Evolutionary conservation across 2,329 filamentous ascomycete species (phyloP).

Genomic region (Aschersonia sp.): DNA sequence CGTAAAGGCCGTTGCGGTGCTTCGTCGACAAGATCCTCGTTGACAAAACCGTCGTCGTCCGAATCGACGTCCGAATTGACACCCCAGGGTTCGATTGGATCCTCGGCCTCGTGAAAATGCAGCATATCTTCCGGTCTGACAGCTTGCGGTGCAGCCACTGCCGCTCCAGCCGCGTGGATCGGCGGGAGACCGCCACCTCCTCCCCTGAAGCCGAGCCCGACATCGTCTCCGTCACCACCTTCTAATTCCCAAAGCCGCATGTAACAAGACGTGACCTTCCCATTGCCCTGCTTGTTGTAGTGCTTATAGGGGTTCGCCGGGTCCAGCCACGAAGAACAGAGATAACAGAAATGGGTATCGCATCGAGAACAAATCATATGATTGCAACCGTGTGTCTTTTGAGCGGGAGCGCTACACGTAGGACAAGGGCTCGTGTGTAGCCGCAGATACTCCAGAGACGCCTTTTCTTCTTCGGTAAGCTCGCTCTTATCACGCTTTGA

Average conservation of each 20-base stretch:
- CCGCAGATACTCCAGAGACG: constrained; percentile 70
- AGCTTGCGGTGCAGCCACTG: not conserved
- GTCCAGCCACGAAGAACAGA: constrained; percentile 78
- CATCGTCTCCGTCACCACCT: constrained; percentile 53
- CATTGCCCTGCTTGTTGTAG: constrained; percentile 54
- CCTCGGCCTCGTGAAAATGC: not conserved
- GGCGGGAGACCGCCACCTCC: constrained; percentile 10
- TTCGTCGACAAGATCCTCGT: not conserved
- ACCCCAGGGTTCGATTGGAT: not conserved
- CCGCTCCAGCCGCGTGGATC: not conserved
- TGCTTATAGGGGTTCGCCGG: constrained; percentile 74
- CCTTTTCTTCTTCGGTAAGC: constrained; percentile 71
- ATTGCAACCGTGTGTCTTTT: constrained; percentile 91
- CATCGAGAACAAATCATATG: constrained; percentile 93
- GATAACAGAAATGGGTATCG: constrained; percentile 85
- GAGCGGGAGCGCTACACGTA: constrained; percentile 68
- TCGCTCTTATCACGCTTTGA: constrained; percentile 53
- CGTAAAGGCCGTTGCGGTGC: constrained; percentile 11
- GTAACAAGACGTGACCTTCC: constrained; percentile 51
- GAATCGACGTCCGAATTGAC: constrained; percentile 10
- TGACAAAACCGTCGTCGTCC: constrained; percentile 5
- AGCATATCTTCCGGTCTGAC: not conserved
- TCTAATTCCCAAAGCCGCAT: constrained; percentile 85
- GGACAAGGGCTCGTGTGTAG: constrained; percentile 78
- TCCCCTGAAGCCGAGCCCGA: constrained; percentile 29